Percentiles rank a stretch among this genome's conserved stretches.
Evolutionary conservation across 371 early-diverging fungal species (phyloP).

Genomic region (Gilbertella persicaria): DNA sequence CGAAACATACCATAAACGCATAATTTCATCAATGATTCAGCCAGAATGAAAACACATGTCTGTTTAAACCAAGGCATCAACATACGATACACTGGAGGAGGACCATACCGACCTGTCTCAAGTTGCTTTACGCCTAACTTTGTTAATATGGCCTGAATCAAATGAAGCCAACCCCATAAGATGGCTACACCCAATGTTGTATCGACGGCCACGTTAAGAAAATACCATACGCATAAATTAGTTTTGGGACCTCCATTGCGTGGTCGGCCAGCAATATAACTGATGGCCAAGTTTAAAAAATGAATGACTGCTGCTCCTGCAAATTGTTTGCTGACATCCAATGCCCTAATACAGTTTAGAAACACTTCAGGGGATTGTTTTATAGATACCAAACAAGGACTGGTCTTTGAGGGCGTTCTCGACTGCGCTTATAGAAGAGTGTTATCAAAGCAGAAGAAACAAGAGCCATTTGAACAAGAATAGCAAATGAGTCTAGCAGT

Average conservation of each 20-base stretch:
- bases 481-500: conserved; percentile 64
- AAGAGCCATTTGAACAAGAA: conserved; percentile 61
- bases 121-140: conserved; percentile 34
- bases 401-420: conserved; percentile 65
- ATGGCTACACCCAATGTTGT: conserved; percentile 67
- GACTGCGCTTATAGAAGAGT: conserved; percentile 58
- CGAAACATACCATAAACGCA: conserved; percentile 42
- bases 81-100: conserved; percentile 32
- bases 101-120: conserved; percentile 44
- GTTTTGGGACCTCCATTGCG: conserved; percentile 39
- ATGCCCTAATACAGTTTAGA: conserved; percentile 46
- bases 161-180: conserved; percentile 52
- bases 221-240: conserved; percentile 71
- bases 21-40: conserved; percentile 41
- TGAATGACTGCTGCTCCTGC: conserved; percentile 63
- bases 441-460: conserved; percentile 60
- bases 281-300: conserved; percentile 57
- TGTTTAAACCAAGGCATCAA: conserved; percentile 45
- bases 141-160: conserved; percentile 26
- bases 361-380: conserved; percentile 1
- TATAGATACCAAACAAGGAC: conserved; percentile 58
- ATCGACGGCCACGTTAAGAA: conserved; percentile 66
- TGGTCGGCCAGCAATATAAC: conserved; percentile 52
- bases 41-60: conserved; percentile 35
- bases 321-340: conserved; percentile 68